Evolutionary conservation across 805 yeast genomes (phyloP).

Genomic region (Debaryomyces maramus): DNA sequence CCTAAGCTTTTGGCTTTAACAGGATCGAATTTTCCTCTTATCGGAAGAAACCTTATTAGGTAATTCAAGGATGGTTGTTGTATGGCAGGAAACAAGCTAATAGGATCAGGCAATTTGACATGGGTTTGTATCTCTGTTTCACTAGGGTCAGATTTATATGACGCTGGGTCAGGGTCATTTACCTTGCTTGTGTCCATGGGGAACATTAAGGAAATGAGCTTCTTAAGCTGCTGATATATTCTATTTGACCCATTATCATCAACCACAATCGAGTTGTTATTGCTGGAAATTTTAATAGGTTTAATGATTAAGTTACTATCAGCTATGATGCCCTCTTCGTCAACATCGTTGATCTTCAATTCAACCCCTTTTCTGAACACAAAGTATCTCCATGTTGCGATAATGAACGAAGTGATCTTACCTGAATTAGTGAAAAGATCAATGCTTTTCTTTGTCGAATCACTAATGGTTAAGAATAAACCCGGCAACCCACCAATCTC

Average conservation of each 20-base stretch:
- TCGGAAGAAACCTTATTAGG: constrained; percentile 62
- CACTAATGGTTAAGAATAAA: constrained; percentile 74
- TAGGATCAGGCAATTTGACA: constrained; percentile 29
- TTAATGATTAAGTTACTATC: constrained; percentile 40
- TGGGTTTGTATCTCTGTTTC: constrained; percentile 41
- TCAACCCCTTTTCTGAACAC: constrained; percentile 75
- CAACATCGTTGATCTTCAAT: constrained; percentile 36
- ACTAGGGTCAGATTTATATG: constrained; percentile 38
- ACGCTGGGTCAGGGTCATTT: constrained; percentile 37
- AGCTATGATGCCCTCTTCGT: constrained; percentile 28
- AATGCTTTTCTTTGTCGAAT: constrained; percentile 63
- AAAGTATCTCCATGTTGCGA: constrained; percentile 84
- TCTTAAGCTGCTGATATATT: constrained; percentile 21
- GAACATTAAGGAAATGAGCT: constrained; percentile 55
- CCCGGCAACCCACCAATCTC: constrained; percentile 95
- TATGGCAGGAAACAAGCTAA: constrained; percentile 22
- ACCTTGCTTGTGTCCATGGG: constrained; percentile 48
- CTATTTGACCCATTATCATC: constrained; percentile 5
- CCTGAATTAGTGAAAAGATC: constrained; percentile 50
- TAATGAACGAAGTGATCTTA: constrained; percentile 44
- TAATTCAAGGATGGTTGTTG: constrained; percentile 58
- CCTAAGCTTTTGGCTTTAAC: constrained; percentile 67
- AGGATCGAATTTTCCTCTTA: constrained; percentile 75
- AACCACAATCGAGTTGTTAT: neutral
- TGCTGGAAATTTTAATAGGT: constrained; percentile 31